Percentiles rank a stretch among this genome's conserved stretches.
Evolutionary conservation across 2,329 filamentous ascomycete species (phyloP).

Genomic region (Coleophoma cylindrospora): DNA sequence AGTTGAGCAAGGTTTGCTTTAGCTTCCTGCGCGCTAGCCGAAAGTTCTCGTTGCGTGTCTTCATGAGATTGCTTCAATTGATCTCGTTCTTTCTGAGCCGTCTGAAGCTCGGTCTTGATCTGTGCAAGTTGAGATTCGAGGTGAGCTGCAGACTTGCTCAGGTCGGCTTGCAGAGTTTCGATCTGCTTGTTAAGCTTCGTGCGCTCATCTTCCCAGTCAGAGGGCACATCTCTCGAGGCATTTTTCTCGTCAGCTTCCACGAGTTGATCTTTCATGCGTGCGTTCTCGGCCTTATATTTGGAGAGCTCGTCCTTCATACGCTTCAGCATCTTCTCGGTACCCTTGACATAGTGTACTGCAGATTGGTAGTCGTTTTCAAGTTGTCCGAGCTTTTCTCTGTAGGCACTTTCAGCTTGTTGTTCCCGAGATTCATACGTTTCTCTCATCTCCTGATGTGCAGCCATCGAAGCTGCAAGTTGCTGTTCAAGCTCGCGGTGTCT

Average conservation of each 20-base stretch:
- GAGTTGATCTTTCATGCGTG: constrained; percentile 77
- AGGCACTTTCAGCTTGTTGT: constrained; percentile 81
- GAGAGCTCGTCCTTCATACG: constrained; percentile 97
- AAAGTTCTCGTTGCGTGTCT: constrained; percentile 51
- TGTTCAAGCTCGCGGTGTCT: constrained; percentile 83
- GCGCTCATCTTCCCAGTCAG: constrained; percentile 73
- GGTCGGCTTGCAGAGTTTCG: constrained; percentile 61
- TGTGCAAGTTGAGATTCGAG: constrained; percentile 68
- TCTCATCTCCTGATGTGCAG: constrained; percentile 83
- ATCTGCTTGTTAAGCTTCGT: constrained; percentile 63
- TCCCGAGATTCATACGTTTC: constrained; percentile 71
- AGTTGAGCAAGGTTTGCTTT: constrained; percentile 73
- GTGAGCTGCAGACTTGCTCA: constrained; percentile 58
- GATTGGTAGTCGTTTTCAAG: constrained; percentile 97
- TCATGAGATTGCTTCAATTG: constrained; percentile 51
- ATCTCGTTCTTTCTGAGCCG: constrained; percentile 65
- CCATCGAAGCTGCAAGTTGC: constrained; percentile 71
- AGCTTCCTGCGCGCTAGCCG: constrained; percentile 45
- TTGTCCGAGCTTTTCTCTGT: constrained; percentile 88
- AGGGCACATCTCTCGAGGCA: constrained; percentile 37
- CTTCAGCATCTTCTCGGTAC: constrained; percentile 98
- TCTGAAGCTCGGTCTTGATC: constrained; percentile 65
- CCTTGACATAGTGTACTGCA: constrained; percentile 95
- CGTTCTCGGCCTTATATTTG: constrained; percentile 84
- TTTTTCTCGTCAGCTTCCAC: constrained; percentile 56